Evolutionary conservation across 768 basidiomycete genomes (phyloP).

Genomic region (Boletus rubroflammeus): DNA sequence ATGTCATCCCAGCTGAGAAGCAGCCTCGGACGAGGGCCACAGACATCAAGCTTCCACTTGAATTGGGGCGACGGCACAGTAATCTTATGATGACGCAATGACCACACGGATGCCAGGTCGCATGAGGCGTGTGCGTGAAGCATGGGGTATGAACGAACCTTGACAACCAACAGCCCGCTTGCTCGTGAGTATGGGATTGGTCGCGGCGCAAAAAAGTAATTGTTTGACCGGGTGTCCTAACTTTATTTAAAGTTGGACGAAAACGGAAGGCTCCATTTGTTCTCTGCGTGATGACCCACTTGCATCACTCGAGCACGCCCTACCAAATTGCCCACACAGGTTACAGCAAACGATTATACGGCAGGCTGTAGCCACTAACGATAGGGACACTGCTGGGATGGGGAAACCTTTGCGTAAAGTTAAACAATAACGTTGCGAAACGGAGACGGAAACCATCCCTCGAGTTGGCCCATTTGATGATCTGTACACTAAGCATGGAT

Average conservation of each 20-base stretch:
- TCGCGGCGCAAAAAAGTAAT: not conserved
- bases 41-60: slow-evolving; percentile 2
- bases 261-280: not conserved
- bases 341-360: not conserved
- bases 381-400: not conserved
- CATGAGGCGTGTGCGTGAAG: slow-evolving; percentile 7
- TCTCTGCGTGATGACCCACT: not conserved
- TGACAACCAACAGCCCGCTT: not conserved
- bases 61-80: not conserved
- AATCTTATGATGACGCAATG: slow-evolving; percentile 2
- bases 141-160: not conserved
- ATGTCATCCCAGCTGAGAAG: not conserved
- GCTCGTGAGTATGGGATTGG: not conserved
- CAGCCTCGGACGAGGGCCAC: slow-evolving; percentile 3
- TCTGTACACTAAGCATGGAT: not conserved
- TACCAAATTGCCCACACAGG: not conserved
- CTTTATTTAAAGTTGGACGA: not conserved
- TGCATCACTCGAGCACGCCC: not conserved
- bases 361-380: not conserved
- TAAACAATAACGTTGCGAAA: not conserved
- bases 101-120: slow-evolving; percentile 1
- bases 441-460: no score
- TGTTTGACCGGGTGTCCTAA: not conserved
- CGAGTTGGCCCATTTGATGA: no score
- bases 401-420: not conserved